These are phyloP conservation scores for Oropetium thomaeum DNA, from an alignment of 176 grass and related monocot species.

Conservation along the genomic window DNA sequence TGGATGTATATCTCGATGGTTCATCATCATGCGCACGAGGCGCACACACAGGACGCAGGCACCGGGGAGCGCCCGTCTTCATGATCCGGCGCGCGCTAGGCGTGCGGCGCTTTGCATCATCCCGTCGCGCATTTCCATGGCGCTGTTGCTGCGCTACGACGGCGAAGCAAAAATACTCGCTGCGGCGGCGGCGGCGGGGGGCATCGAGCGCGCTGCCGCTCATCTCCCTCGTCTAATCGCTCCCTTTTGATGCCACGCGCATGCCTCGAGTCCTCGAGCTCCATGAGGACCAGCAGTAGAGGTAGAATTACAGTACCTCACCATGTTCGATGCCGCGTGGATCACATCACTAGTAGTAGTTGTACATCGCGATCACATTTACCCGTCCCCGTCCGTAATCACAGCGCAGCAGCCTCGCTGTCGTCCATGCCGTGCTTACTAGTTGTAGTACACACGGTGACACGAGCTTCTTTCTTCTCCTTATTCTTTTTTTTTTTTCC, in stretches of 20 bases:
- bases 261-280: no score
- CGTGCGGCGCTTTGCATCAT: constrained; percentile 31
- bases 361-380: no score
- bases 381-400: no score
- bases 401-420: no score
- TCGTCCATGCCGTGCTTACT: no score
- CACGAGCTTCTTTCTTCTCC: no score
- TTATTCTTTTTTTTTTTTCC: no score
- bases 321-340: not conserved
- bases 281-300: no score
- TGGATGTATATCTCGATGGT: not conserved
- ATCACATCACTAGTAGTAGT: no score
- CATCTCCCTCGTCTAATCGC: not conserved
- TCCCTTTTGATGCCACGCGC: not conserved
- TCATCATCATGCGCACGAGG: not conserved
- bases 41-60: not conserved
- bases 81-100: constrained; percentile 11
- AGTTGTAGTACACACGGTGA: no score
- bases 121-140: constrained; percentile 28
- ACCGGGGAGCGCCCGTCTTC: not conserved
- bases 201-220: not conserved
- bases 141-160: not conserved
- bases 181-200: not conserved
- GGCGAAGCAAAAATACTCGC: no score
- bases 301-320: no score